Conservation (phyloP, 2,329 filamentous ascomycete genomes). For the Podosphaera xanthii region DNA sequence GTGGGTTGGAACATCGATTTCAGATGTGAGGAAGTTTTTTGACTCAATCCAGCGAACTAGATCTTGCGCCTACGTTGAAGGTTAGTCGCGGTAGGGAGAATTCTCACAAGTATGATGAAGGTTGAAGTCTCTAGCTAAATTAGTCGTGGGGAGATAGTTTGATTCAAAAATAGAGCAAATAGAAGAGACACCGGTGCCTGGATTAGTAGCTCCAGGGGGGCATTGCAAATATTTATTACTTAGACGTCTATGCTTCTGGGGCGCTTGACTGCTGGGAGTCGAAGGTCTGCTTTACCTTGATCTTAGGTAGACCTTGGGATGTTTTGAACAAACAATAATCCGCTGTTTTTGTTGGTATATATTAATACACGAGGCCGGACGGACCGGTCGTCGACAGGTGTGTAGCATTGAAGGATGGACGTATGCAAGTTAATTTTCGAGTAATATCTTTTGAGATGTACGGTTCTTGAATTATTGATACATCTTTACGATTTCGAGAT, state of each 20-base stretch:
- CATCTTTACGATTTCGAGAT: not conserved
- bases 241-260: too few relatives aligned
- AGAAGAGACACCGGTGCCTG: not conserved
- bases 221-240: not conserved
- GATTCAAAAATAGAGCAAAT: not conserved
- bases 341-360: not conserved
- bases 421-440: not conserved
- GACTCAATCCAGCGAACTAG: not conserved
- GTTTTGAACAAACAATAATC: not conserved
- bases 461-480: not conserved
- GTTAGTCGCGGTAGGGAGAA: not conserved
- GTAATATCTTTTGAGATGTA: not conserved
- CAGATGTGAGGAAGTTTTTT: not conserved
- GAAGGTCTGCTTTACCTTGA: too few relatives aligned
- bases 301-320: too few relatives aligned
- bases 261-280: too few relatives aligned
- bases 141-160: not conserved
- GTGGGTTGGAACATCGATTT: not conserved
- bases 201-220: too few relatives aligned
- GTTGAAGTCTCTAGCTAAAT: not conserved
- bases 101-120: not conserved
- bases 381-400: not conserved
- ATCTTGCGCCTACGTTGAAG: not conserved
- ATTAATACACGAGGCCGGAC: not conserved
- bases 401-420: not conserved